These are phyloP conservation scores for Populus tomentosa DNA, from an alignment of 441 rosid genomes.

Conservation along the genomic window DNA sequence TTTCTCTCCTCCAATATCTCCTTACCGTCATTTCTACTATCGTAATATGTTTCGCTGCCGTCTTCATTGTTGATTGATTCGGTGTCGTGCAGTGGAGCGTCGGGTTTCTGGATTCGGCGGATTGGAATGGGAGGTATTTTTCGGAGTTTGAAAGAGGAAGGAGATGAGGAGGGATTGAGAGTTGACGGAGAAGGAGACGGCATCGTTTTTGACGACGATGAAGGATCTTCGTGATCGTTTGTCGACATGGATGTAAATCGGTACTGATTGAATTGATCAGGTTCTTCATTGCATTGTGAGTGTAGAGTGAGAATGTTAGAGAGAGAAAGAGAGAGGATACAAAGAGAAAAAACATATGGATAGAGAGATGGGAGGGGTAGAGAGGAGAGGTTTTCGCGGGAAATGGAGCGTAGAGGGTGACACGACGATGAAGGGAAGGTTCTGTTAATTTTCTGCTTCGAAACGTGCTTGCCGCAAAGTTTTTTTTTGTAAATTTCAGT, in stretches of 20 bases:
- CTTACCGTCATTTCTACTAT: conserved; percentile 8
- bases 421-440: neutral
- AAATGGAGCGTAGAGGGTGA: neutral
- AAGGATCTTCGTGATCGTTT: neutral
- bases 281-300: conserved; percentile 15
- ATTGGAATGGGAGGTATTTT: conserved; percentile 63
- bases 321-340: neutral
- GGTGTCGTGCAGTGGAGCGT: conserved; percentile 2
- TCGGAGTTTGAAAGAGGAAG: conserved; percentile 38
- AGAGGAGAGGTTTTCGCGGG: no score
- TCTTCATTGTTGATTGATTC: neutral
- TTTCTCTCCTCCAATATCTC: neutral
- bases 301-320: neutral
- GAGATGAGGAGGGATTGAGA: conserved; percentile 19
- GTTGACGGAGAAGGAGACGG: conserved; percentile 6
- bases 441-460: neutral
- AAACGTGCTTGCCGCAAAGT: neutral
- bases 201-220: conserved; percentile 2
- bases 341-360: neutral
- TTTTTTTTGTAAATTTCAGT: neutral
- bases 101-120: conserved; percentile 20
- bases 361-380: no score
- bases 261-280: neutral
- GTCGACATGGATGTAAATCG: neutral
- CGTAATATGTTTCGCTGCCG: neutral